Evolutionary conservation across 257 asterid species (phyloP).

Genomic region (Primulina huaijiensis): DNA sequence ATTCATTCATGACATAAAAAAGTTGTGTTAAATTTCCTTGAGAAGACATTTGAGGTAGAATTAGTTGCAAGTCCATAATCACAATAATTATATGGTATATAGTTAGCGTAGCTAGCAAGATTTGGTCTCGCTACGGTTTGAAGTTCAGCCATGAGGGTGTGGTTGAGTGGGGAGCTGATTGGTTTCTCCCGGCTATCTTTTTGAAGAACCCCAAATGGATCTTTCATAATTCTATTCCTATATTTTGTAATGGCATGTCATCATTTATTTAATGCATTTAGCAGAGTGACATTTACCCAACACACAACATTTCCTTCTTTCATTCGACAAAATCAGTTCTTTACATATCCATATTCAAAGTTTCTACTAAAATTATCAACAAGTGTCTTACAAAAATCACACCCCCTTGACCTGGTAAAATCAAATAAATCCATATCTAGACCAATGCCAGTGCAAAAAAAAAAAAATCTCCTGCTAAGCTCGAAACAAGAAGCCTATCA

Average conservation of each 20-base stretch:
- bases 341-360: slow-evolving; percentile 27
- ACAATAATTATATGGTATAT: too few relatives aligned
- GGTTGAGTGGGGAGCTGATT: too few relatives aligned
- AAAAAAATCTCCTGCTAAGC: slow-evolving; percentile 19
- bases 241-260: neutral
- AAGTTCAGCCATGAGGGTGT: too few relatives aligned
- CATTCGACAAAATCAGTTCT: slow-evolving; percentile 29
- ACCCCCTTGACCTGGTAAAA: slow-evolving; percentile 18
- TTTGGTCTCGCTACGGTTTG: too few relatives aligned
- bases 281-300: neutral
- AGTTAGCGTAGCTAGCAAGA: too few relatives aligned
- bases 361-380: slow-evolving; percentile 25
- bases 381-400: slow-evolving; percentile 21
- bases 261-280: neutral
- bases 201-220: too few relatives aligned
- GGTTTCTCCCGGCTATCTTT: too few relatives aligned
- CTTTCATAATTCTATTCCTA: neutral
- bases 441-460: slow-evolving; percentile 20
- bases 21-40: too few relatives aligned
- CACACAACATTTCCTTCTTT: neutral
- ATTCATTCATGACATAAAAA: too few relatives aligned
- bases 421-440: neutral
- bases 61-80: too few relatives aligned
- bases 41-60: too few relatives aligned
- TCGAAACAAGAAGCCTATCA: slow-evolving; percentile 44